Evolutionary conservation across 1,284 basidiomycete species (phyloP), one percentile per base, ranked within the genome.

Genomic region (Mycena citricolor): DNA sequence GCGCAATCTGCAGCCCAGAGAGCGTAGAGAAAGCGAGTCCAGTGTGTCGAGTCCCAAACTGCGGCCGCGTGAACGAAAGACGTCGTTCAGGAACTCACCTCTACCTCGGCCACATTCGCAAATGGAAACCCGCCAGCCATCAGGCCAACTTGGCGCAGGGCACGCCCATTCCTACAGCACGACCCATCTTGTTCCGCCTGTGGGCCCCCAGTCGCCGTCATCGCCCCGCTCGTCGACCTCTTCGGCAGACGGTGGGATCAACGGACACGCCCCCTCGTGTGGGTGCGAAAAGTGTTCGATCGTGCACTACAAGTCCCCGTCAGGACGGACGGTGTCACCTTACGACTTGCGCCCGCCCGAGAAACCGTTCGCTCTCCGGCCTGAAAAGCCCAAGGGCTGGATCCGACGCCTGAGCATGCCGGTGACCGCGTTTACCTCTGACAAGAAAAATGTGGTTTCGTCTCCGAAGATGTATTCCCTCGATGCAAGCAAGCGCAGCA

Each of bases 381-480:
- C 53, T 35, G 76, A 81, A 54, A 84, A 82, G 53, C 72, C 78
- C 8, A 83, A 76, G 54, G 76, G 82, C 0, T 89, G 86, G 86
- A 85, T 88, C 51, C 67, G 83, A 28, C 68, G 86, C 42, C 60
- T 89, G 46, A 89, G 86, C 55, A 86, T 88, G 83, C 85, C 86
- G 2, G 76, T 76, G 2, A 74, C 32, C n/a, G 51, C 51, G 23
- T 52, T 52, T 31, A 49, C 51, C 7, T 13, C 41, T 30, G 47
- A 52, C 21, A 52, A 46, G 47, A 52, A 49, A 20, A 43, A 16
- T 8, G n/a, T n/a, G n/a, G n/a, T n/a, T n/a, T 40, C 20, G 6
- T n/a, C 30, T 5, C 37, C 33, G 17, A 63, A 64, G 16, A 40
- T 68, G 39, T 62, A 67, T 40, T 67, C 68, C 2, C 49, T 71